Base-by-base conservation (phyloP, 805 yeast species). In the Candida nitratophila region DNA sequence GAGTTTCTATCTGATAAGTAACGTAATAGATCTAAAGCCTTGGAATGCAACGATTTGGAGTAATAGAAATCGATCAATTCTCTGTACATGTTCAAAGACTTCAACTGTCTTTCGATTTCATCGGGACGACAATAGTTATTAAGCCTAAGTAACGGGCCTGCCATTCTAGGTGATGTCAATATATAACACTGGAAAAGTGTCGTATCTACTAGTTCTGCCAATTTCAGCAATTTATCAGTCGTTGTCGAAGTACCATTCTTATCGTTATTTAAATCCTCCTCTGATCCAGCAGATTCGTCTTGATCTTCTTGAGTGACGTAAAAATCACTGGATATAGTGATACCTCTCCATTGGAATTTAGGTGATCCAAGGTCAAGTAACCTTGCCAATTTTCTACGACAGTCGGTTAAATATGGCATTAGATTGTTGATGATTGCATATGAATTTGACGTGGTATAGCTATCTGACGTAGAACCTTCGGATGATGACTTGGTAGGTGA, bases 141-240 rank as follows among this genome's bases (percentile, higher is more conserved):
- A 2, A 88, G 72, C 40, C 98, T 70, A 5, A 91, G 69, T 19
- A 91, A 74, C 0, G 98, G 93, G 0, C 91, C 96, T 14, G 91
- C 74, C 58, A 91, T 69, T 48, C 83, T 74, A 0, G 86, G 85
- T 44, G 78, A 77, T 27, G 77, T 76, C n/a, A 78, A 57, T 46
- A 79, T 68, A 57, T 93, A 91, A 47, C 93, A 77, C 42, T 77
- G 69, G 54, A 91, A 87, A 17, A 93, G 68, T 1, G 87, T 72
- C 0, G 96, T 84, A 56, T 91, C 99, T 2, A 93, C 75, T 1
- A 74, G 47, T 5, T 54, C 55, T 4, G 70, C 57, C 39, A 77
- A 63, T 11, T 69, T 59, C 0, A 76, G 73, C 20, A 65, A 53
- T 9, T 51, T 47, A 1, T 47, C 44, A 24, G 45, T 43, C 8